These are phyloP conservation scores for Aspergillus novofumigatus DNA, from an alignment of 2,329 filamentous ascomycete genomes.

Conservation along the genomic window DNA sequence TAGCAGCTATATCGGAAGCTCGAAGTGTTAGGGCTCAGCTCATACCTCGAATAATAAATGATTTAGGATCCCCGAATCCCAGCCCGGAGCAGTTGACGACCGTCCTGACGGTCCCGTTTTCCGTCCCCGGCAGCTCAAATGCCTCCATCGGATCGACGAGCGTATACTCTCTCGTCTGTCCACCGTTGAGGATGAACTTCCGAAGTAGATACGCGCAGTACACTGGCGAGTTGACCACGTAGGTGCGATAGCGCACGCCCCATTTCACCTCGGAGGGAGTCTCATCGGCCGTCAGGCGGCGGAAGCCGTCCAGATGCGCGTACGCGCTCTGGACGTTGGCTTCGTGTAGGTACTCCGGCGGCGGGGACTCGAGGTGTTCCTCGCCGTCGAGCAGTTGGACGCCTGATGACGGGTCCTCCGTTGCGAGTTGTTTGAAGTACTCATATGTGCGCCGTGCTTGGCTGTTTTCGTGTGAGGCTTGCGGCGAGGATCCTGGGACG, in stretches of 20 bases:
- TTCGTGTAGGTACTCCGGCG: conserved; percentile 30
- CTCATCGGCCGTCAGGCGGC: conserved; percentile 25
- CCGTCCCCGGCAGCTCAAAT: conserved; percentile 30
- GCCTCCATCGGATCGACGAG: conserved; percentile 31
- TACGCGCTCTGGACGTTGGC: conserved; percentile 27
- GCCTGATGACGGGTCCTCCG: conserved; percentile 33
- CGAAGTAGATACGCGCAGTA: conserved; percentile 41
- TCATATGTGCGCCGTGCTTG: conserved; percentile 39
- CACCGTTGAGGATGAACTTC: conserved; percentile 38
- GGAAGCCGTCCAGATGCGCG: conserved; percentile 33
- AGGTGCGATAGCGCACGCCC: conserved; percentile 40
- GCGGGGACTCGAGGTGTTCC: conserved; percentile 41
- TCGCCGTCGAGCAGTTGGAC: conserved; percentile 36
- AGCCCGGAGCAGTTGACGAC: conserved; percentile 45
- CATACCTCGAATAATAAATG: conserved; percentile 42
- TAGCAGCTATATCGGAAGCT: neutral
- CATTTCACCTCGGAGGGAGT: conserved; percentile 35
- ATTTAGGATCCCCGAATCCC: conserved; percentile 40
- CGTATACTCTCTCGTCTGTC: conserved; percentile 26
- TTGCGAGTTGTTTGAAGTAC: conserved; percentile 34
- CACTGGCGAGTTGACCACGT: conserved; percentile 41
- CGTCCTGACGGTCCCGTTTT: conserved; percentile 25
- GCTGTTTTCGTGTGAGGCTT: conserved; percentile 31
- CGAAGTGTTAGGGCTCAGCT: neutral
- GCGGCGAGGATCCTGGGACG: conserved; percentile 36